A percentile compares a stretch with the other conserved stretches of the same genome.
These are phyloP conservation scores for Rubia balearica DNA, from an alignment of 305 asterid genomes.

Conservation along the genomic window DNA sequence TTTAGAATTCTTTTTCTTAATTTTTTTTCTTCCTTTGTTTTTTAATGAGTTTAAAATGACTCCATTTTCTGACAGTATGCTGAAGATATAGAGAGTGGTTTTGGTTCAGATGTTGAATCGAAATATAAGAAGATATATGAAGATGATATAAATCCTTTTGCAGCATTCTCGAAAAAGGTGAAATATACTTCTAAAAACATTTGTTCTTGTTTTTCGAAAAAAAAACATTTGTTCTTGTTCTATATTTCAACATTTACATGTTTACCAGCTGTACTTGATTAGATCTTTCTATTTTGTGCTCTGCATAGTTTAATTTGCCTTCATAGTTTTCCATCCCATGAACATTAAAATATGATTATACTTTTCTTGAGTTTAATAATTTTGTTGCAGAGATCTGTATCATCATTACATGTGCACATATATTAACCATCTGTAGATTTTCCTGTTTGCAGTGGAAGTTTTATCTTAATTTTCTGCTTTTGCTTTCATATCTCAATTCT, in stretches of 20 bases:
- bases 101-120: constrained; percentile 95
- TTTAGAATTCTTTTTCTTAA: constrained; percentile 17
- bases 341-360: background rate
- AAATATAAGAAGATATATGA: constrained; percentile 98
- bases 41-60: background rate
- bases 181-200: background rate
- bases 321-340: background rate
- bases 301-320: background rate
- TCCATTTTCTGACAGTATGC: constrained; percentile 50
- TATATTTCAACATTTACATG: background rate
- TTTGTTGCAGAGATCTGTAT: background rate
- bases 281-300: background rate
- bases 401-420: background rate
- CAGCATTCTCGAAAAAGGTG: constrained; percentile 86
- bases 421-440: background rate
- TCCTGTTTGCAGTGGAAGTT: background rate
- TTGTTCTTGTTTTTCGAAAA: background rate
- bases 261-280: background rate
- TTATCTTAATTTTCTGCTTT: constrained; percentile 1
- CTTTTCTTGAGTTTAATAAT: background rate
- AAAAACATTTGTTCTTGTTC: no score
- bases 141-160: constrained; percentile 97
- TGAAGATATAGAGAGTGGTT: constrained; percentile 92
- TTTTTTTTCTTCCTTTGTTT: constrained; percentile 2
- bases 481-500: background rate